Evolutionary conservation across 345 rosid species (phyloP), one percentile per base, ranked within the genome.

Genomic region (Moricandia moricandioides): DNA sequence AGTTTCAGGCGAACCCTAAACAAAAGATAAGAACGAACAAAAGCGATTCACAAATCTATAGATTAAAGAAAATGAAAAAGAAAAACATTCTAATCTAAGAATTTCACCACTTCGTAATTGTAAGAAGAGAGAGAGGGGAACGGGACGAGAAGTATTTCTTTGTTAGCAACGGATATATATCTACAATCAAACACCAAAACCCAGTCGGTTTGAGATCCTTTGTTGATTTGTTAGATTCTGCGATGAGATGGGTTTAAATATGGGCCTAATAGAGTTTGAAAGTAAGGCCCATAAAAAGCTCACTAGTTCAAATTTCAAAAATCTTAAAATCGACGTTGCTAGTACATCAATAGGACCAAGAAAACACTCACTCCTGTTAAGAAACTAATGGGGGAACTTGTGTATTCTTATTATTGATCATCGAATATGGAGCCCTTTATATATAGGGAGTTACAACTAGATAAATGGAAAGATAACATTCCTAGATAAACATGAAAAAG

Each of bases 271-370:
- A 3, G 45, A 39, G 4, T 12, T 40, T 40, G 7, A 0, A 39
- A 40, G 1, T 45, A 13, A 55, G 14, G 56, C 57, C 70, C 75
- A 76, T 5, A 12, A 1, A 43, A 58, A 14, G 62, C 71, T 60
- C 71, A 70, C 24, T 43, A 55, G 3, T 69, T 70, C 10, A 33
- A 34, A 34, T 16, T 33, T 4, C 37, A 61, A 81, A 70, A 70
- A 45, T n/a, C 51, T 45, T 45, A 45, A 45, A 45, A 13, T 45
- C 1, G 24, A 21, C 24, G 24, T n/a, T n/a, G n/a, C n/a, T n/a
- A n/a, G n/a, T n/a, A n/a, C n/a, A n/a, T n/a, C n/a, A n/a, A n/a
- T n/a, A n/a, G n/a, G n/a, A n/a, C n/a, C n/a, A n/a, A n/a, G n/a
- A n/a, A n/a, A n/a, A n/a, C n/a, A n/a, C n/a, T n/a, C n/a, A n/a